Evolutionary conservation across 306 rosid genomes (phyloP), one percentile per base, ranked within the genome.

Genomic region (Vigna angularis): DNA sequence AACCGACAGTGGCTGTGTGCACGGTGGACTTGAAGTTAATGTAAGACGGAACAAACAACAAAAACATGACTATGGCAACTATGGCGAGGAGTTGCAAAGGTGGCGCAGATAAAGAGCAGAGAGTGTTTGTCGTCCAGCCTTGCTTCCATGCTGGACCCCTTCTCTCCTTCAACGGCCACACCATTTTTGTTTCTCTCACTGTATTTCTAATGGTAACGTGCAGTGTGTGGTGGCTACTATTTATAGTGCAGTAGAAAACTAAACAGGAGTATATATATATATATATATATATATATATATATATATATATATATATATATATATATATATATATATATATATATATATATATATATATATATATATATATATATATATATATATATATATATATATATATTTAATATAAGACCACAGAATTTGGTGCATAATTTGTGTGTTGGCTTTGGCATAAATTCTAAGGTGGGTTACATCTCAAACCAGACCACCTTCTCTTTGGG

Each of bases 121-220:
- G 6, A 1, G 89, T 84, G 77, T 71, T 87, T 22, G 74, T 90
- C 12, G 85, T 81, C 91, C 93, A 89, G 6, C 91, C 87, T 45
- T 65, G 85, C 49, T 83, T 89, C 91, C 87, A 83, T 63, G 86
- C 75, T 51, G 91, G 86, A 61, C 90, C 86, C 50, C 86, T 90
- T 61, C 83, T 81, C 42, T 86, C 92, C 45, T 83, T 91, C 57
- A 83, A 30, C 5, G 86, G 78, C 93, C 91, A 87, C 78, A 72
- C 92, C 96, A 91, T 89, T 44, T 72, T 17, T 3, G 3, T 3
- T 12, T 45, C 50, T 12, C 50, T 11, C 15, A 3, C 50, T 45
- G 3, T 0, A 11, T 44, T 2, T 44, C 15, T 44, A 44, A 10
- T 6, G 1, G 7, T 9, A 9, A 44, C 49, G 3, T 45, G 3